Conservation (phyloP, 148 eudicot species). For the Gaultheria prostrata region DNA sequence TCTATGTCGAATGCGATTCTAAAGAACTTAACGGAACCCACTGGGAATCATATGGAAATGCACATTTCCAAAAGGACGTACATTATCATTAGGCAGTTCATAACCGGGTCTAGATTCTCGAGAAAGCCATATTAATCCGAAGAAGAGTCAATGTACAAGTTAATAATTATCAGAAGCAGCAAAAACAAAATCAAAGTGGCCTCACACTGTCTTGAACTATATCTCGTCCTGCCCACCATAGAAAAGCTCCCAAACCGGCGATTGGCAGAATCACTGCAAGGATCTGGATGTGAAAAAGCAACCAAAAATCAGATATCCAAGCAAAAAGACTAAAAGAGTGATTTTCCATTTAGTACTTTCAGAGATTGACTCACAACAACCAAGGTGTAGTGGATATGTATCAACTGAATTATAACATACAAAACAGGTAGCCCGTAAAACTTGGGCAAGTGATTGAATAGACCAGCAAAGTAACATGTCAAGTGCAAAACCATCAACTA, state of each 20-base stretch:
- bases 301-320: constrained; percentile 15
- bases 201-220: constrained; percentile 78
- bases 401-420: constrained; percentile 6
- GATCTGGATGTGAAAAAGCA: constrained; percentile 44
- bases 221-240: constrained; percentile 95
- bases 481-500: constrained; percentile 1
- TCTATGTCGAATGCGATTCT: not conserved
- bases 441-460: not conserved
- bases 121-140: not conserved
- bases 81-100: not conserved
- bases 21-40: not conserved
- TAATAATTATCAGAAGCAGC: not conserved
- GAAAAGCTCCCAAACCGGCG: constrained; percentile 72
- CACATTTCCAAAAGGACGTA: not conserved
- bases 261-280: constrained; percentile 70
- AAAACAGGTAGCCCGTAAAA: not conserved
- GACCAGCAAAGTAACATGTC: not conserved
- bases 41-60: not conserved
- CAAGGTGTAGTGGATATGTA: not conserved
- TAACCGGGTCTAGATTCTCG: not conserved
- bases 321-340: not conserved
- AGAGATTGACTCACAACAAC: not conserved
- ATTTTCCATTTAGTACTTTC: not conserved
- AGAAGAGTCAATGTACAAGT: not conserved
- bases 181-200: constrained; percentile 20